These are phyloP conservation scores for Omphalea diandra DNA, from an alignment of 441 rosid genomes.

Conservation along the genomic window DNA sequence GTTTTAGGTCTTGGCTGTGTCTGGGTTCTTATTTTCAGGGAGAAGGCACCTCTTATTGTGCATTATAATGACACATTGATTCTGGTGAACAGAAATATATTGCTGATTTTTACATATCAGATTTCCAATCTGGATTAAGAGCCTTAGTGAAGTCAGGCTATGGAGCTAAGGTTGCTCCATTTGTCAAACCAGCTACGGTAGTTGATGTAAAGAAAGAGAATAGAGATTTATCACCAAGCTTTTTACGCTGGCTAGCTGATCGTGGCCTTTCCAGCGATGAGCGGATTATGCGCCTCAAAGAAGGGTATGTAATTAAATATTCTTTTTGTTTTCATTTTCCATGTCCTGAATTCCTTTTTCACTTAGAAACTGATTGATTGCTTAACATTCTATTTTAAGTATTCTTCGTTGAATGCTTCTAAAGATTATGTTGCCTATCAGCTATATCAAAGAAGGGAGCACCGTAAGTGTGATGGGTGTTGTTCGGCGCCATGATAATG, in stretches of 20 bases:
- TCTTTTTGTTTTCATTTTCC: neutral
- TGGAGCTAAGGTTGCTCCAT: constrained; percentile 89
- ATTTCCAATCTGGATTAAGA: constrained; percentile 88
- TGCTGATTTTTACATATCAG: constrained; percentile 92
- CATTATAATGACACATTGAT: constrained; percentile 12
- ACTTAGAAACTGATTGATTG: neutral
- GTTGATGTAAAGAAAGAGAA: constrained; percentile 64
- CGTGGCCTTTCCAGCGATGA: constrained; percentile 75
- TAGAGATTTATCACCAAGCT: constrained; percentile 64
- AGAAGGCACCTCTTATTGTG: neutral
- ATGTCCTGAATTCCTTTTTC: neutral
- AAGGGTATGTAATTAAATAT: constrained; percentile 56
- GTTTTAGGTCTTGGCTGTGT: neutral
- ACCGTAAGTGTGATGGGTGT: constrained; percentile 92
- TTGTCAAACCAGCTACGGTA: constrained; percentile 71
- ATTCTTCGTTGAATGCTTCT: constrained; percentile 7
- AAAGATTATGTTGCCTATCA: constrained; percentile 28
- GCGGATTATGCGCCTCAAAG: constrained; percentile 83
- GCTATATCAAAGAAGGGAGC: constrained; percentile 91
- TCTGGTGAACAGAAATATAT: constrained; percentile 65
- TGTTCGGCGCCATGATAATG: constrained; percentile 78
- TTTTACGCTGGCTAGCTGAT: constrained; percentile 79
- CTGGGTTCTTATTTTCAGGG: neutral
- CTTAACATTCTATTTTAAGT: neutral
- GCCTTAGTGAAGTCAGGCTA: constrained; percentile 92